Evolutionary conservation across 352 stramenopile species (phyloP), one percentile per base, ranked within the genome.

Genomic region (Phytophthora sansomeana): DNA sequence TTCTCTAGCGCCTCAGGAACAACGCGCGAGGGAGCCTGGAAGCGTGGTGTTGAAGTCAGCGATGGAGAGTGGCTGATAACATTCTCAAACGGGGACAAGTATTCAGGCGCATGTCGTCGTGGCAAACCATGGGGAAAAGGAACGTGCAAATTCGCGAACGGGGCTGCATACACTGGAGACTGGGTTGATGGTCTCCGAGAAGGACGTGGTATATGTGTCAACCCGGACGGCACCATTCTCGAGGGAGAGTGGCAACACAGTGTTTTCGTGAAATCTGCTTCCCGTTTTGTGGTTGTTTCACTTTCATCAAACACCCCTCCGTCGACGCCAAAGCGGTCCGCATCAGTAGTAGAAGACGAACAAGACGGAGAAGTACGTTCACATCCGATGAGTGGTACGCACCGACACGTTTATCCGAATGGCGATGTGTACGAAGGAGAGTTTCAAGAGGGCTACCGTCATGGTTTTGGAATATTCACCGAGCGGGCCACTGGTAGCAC

Each of bases 61-160:
- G 83, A 94, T 38, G 77, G 80, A 14, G 74, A 81, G 16, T 94
- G 85, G 85, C 82, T 92, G 30, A 75, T 94, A 7, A 59, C 74
- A 16, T 94, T 90, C 30, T 59, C 71, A 13, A 94, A 90, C 38
- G 79, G 79, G n/a, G 85, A 94, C 66, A 94, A 94, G 57, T 92
- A 87, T 71, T 85, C 78, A 16, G 85, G 85, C 16, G 61, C 75
- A 13, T 89, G 82, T 29, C 78, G 75, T 14, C 78, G 79, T n/a
- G 82, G 83, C 0, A 72, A 78, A 8, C 80, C 85, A 24, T 91
- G 82, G 81, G 85, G 85, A 9, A 72, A 88, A 56, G 96, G 96
- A 1, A 91, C 90, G 1, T 96, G 93, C 52, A 95, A 97, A 53
- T 97, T 97, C 29, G 72, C 85, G 21, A 97, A 97, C 50, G 93